Evolutionary conservation across 768 basidiomycete genomes (phyloP), one percentile per base, ranked within the genome.

Genomic region (Mrakia frigida): DNA sequence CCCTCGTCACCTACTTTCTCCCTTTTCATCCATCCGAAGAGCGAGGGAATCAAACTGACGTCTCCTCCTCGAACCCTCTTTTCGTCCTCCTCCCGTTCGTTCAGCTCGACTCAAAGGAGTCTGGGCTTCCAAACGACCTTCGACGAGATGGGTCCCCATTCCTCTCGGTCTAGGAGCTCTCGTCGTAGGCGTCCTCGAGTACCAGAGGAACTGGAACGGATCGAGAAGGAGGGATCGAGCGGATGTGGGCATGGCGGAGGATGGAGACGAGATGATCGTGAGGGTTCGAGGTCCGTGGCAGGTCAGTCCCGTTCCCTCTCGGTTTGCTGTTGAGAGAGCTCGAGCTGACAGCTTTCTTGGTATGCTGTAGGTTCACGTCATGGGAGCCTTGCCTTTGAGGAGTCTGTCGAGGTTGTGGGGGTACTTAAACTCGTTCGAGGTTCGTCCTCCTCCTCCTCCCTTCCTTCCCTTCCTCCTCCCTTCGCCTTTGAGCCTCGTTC

Each of bases 321-420:
- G 35, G 60, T 37, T 25, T 35, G 31, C 60, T 50, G 41, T 13
- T 16, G 10, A 16, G 52, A 43, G 16, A 33, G 74, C 69, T 4
- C 71, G 13, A 65, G 53, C 56, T 25, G 37, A 78, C 46, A 11
- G 16, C 3, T 39, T 0, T 28, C 3, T 11, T 35, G 0, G 25
- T 16, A 46, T 60, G 18, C 7, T 78, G 18, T 74, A 85, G 94
- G 93, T 98, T n/a, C 92, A 96, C 84, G 94, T 98, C 67, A 86
- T 98, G 70, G 96, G 95, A 71, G 95, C 95, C 14, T 88, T 99
- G 1, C 97, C 97, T 0, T 87, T 98, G 9, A 89, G 95, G 59
- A 94, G 94, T 78, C 89, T 98, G 82, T 98, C 96, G n/a, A 90
- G 95, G 1, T 84, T 98, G 7, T 98, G 96, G 94, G 97, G 97